Evolutionary conservation across 2,329 filamentous ascomycete genomes (phyloP), one percentile per base, ranked within the genome.

Genomic region (Phyllosticta citribraziliensis): DNA sequence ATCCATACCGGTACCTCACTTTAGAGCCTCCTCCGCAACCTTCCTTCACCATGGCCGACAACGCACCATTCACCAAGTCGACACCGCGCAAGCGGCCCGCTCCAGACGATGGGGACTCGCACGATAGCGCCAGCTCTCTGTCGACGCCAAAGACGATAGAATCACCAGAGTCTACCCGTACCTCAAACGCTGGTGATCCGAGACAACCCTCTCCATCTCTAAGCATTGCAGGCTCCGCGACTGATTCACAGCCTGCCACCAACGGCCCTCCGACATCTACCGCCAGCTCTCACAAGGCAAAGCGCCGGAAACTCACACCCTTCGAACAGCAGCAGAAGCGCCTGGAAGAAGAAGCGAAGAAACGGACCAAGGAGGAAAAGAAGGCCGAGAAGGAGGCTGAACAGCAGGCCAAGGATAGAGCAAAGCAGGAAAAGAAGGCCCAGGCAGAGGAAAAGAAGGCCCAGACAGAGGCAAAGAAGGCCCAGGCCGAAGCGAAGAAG

Each of bases 291-390:
- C 35, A 55, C 2, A 69, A 71, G 50, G 71, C 77, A 14, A 80
- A 80, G 67, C 66, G 73, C 50, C 68, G 75, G 58, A 78, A 75
- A 62, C 64, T 79, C 53, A 79, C 76, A 1, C 64, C 68, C 35
- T 65, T 74, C 57, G 78, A 80, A 65, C 77, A 77, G 62, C 71
- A 76, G 25, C 68, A 73, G 35, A 67, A 72, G 56, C 67, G 65
- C 6, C 64, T 70, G 2, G 73, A 75, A 33, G 76, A 75, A 57
- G 74, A 75, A 55, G 70, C 68, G 3, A 75, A 71, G 57, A 69
- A 70, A 2, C 71, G 71, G 55, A 66, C 65, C 47, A 73, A 75
- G 65, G 72, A 70, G 52, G 72, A 75, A 61, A 65, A 71, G 60
- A 74, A 71, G 61, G 68, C 68, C 12, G 69, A 67, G 27, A 68